These are phyloP conservation scores for Fagopyrum tataricum DNA, from an alignment of 148 eudicot species.

Conservation along the genomic window DNA sequence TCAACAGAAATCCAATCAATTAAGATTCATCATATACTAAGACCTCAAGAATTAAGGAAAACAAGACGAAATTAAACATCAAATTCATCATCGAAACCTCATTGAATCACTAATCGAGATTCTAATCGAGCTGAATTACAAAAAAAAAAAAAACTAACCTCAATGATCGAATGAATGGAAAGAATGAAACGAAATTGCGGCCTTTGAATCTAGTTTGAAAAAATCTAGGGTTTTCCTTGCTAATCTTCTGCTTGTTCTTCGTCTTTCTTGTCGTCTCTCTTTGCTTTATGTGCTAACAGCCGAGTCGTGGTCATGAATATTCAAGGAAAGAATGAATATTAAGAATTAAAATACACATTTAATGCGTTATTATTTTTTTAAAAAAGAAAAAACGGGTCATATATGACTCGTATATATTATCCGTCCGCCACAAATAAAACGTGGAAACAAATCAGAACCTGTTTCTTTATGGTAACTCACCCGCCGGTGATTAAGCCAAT, in stretches of 20 bases:
- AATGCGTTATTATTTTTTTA: not conserved
- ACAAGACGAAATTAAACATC: not conserved
- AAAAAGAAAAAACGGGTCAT: not conserved
- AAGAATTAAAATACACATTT: not conserved
- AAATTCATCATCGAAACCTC: not conserved
- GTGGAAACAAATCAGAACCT: slow-evolving; percentile 22
- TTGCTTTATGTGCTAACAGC: not conserved
- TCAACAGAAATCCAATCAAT: not conserved
- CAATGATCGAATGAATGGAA: not conserved
- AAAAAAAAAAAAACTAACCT: not conserved
- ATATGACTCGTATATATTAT: not conserved
- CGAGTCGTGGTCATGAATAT: slow-evolving; percentile 18
- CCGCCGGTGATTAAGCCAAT: not conserved
- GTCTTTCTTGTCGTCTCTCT: not conserved
- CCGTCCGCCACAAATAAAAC: slow-evolving; percentile 18
- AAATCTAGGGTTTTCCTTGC: slow-evolving; percentile 25
- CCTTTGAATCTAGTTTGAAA: slow-evolving; percentile 11
- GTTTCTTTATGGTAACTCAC: not conserved
- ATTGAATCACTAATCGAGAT: not conserved
- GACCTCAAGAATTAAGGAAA: not conserved
- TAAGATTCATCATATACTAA: not conserved
- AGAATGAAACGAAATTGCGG: slow-evolving; percentile 9
- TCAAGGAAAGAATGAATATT: slow-evolving; percentile 15
- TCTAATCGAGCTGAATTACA: not conserved
- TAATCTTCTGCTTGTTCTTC: slow-evolving; percentile 6